These are phyloP conservation scores for Penicillium ucsense DNA, from an alignment of 495 filamentous ascomycete species.

Conservation along the genomic window DNA sequence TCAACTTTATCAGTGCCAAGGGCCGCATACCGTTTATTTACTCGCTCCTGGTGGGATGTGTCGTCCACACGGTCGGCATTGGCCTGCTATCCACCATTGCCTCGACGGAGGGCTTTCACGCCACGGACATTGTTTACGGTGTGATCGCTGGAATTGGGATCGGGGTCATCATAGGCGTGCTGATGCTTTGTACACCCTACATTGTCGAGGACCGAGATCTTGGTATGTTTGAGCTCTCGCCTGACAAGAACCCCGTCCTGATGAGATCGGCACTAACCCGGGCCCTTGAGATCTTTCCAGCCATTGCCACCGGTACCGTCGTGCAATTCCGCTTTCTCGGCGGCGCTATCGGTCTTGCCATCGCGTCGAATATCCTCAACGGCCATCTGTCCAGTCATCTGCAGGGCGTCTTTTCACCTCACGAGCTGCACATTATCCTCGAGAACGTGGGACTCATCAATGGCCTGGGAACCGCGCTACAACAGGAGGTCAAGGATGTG, in stretches of 20 bases:
- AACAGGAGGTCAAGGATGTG: slow-evolving; percentile 7
- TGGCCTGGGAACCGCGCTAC: slow-evolving; percentile 4
- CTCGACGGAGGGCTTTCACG: slow-evolving; percentile 17
- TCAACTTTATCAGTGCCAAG: slow-evolving; percentile 33
- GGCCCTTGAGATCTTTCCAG: slow-evolving; percentile 9
- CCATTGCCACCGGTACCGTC: slow-evolving; percentile 44
- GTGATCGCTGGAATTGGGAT: slow-evolving; percentile 45
- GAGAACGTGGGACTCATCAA: slow-evolving; percentile 10
- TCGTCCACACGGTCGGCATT: slow-evolving; percentile 42
- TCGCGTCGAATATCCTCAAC: slow-evolving; percentile 29
- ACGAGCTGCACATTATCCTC: slow-evolving; percentile 18
- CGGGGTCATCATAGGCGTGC: slow-evolving; percentile 24
- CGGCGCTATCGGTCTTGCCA: slow-evolving; percentile 43
- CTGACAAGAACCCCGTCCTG: background rate
- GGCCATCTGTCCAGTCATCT: slow-evolving; percentile 14
- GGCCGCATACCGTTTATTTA: slow-evolving; percentile 38
- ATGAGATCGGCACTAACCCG: background rate
- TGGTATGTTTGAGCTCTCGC: slow-evolving; percentile 17
- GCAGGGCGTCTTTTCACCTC: slow-evolving; percentile 5
- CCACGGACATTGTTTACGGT: slow-evolving; percentile 40
- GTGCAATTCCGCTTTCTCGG: slow-evolving; percentile 49
- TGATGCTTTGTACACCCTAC: slow-evolving; percentile 42
- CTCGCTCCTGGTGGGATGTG: slow-evolving; percentile 33
- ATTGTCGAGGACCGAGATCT: slow-evolving; percentile 38
- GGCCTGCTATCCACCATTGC: slow-evolving; percentile 38